A percentile compares a stretch with the other conserved stretches of the same genome.
Conservation (phyloP, 73 alveolate genomes). For the Blepharisma japonicum region DNA sequence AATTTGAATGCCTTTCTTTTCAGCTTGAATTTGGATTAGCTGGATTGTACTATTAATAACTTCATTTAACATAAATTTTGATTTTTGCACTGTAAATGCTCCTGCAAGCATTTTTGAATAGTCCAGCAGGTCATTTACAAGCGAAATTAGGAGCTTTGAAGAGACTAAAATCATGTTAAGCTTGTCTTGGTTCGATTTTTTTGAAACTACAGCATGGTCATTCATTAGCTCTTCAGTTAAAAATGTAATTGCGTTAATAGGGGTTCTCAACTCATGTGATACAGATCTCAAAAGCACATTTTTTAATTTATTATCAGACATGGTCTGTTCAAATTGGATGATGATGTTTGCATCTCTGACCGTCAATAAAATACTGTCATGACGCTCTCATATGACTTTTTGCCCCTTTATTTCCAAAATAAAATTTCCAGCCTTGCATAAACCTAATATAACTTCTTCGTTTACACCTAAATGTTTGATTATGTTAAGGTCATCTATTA, state of each 20-base stretch:
- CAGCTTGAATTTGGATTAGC: conserved; percentile 31
- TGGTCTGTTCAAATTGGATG: too few relatives aligned
- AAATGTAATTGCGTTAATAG: conserved; percentile 13
- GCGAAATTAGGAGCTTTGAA: conserved; percentile 21
- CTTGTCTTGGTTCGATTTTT: not conserved
- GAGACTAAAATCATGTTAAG: conserved; percentile 33
- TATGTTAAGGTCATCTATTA: too few relatives aligned
- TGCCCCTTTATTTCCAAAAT: too few relatives aligned
- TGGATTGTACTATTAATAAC: conserved; percentile 13
- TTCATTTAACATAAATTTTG: conserved; percentile 1
- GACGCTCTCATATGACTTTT: too few relatives aligned
- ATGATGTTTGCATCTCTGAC: too few relatives aligned
- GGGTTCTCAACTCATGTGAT: conserved; percentile 31
- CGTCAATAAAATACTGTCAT: too few relatives aligned
- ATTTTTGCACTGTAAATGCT: conserved; percentile 23
- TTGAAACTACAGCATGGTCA: not conserved
- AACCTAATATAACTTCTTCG: too few relatives aligned
- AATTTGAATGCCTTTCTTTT: conserved; percentile 35
- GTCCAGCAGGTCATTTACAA: conserved; percentile 48
- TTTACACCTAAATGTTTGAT: too few relatives aligned
- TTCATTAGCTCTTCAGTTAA: not conserved
- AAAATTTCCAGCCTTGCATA: too few relatives aligned
- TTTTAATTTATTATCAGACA: not conserved
- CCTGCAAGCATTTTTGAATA: conserved; percentile 38
- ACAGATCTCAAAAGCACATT: conserved; percentile 24